Percentiles rank a stretch among this genome's conserved stretches.
Conservation (phyloP, 208 protist genomes). For the Angomonas deanei region DNA sequence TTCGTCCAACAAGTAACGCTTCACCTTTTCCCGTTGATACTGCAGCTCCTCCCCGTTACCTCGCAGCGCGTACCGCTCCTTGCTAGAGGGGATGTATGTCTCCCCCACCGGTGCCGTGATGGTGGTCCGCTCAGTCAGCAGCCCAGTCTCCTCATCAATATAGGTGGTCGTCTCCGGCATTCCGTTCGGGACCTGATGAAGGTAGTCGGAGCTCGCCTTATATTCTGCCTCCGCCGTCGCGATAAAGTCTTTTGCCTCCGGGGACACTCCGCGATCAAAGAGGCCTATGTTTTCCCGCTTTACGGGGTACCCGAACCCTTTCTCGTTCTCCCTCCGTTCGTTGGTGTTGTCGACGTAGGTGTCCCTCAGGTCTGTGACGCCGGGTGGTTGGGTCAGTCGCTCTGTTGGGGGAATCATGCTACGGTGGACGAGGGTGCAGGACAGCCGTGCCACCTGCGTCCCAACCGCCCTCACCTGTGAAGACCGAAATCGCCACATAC, state of each 20-base stretch:
- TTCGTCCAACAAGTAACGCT: constrained; percentile 31
- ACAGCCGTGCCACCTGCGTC: too few relatives aligned
- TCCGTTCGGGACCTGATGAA: constrained; percentile 24
- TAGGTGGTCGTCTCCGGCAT: constrained; percentile 19
- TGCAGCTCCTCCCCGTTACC: constrained; percentile 55
- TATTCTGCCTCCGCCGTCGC: constrained; percentile 74
- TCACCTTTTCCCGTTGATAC: constrained; percentile 16
- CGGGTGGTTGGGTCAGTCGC: neutral
- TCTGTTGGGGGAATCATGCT: neutral
- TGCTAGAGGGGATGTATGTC: constrained; percentile 51
- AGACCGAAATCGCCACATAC: neutral
- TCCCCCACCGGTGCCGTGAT: constrained; percentile 69
- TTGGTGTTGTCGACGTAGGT: neutral
- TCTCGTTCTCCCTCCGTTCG: neutral
- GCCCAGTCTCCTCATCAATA: constrained; percentile 24
- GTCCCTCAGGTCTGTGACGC: neutral
- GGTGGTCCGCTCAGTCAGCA: constrained; percentile 18
- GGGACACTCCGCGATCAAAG: constrained; percentile 63
- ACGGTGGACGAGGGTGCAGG: too few relatives aligned
- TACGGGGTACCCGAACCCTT: constrained; percentile 37
- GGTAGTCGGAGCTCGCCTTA: constrained; percentile 35
- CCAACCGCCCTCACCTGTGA: too few relatives aligned
- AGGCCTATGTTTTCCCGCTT: constrained; percentile 45
- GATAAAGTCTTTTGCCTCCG: constrained; percentile 44
- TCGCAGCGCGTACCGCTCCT: constrained; percentile 47